phyloP scores from a whole-genome alignment of 2,329 filamentous ascomycete genomes.

The Arthroderma sp. region DNA sequence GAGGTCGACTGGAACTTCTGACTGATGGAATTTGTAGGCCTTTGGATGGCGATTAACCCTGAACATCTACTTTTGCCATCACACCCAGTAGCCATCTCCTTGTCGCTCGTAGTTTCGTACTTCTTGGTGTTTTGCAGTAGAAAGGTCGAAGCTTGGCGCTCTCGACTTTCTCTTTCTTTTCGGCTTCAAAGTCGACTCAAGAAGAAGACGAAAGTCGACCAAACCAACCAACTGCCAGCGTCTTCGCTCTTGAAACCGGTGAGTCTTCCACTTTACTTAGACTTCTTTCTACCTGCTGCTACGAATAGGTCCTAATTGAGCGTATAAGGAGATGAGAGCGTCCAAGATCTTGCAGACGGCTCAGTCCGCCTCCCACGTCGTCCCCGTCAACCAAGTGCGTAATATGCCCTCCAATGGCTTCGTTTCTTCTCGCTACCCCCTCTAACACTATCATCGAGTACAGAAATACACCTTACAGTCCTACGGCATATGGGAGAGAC shows the following conservation, averaged over 20 bases:
- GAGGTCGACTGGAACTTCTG: too few species aligned
- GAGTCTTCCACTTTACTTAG: not conserved
- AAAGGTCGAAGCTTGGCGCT: not conserved
- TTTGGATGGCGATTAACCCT: not conserved
- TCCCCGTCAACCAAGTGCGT: constrained; percentile 29
- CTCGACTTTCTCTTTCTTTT: not conserved
- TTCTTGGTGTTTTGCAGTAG: too few species aligned
- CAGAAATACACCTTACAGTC: constrained; percentile 97
- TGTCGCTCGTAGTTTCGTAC: not conserved
- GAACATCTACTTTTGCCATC: not conserved
- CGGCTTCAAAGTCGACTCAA: not conserved
- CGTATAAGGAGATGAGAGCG: constrained; percentile 14
- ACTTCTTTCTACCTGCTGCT: too few species aligned
- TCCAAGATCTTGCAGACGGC: constrained; percentile 27
- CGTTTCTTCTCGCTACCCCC: not conserved
- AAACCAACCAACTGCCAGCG: not conserved
- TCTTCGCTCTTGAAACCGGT: not conserved
- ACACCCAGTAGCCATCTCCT: not conserved
- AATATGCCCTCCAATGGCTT: not conserved
- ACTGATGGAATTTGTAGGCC: too few species aligned
- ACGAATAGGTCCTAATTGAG: not conserved
- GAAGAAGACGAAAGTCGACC: not conserved
- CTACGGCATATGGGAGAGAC: constrained; percentile 69
- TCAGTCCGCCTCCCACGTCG: constrained; percentile 27
- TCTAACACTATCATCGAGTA: not conserved